Evolutionary conservation across 495 filamentous ascomycete genomes (phyloP).

Genomic region (Aspergillus affinis): DNA sequence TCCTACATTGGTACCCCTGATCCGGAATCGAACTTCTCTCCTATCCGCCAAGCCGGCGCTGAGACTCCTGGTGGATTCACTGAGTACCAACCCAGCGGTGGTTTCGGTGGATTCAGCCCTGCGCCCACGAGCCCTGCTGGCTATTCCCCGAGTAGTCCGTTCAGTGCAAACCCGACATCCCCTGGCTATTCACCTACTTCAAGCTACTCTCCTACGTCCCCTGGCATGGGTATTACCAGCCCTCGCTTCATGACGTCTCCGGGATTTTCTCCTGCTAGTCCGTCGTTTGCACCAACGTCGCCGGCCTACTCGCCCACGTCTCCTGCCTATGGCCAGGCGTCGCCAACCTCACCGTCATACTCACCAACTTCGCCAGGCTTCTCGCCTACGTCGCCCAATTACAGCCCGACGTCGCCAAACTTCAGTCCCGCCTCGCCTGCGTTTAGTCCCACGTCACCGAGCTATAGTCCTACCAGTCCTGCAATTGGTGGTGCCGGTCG

Average conservation of each 20-base stretch:
- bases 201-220: constrained; percentile 63
- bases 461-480: constrained; percentile 69
- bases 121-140: constrained; percentile 64
- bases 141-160: constrained; percentile 74
- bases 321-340: constrained; percentile 63
- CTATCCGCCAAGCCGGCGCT: constrained; percentile 73
- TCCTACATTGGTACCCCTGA: constrained; percentile 74
- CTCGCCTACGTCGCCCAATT: constrained; percentile 69
- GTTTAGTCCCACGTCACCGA: constrained; percentile 59
- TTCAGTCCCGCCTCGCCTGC: constrained; percentile 61
- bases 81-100: constrained; percentile 53
- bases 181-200: constrained; percentile 75
- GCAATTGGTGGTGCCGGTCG: constrained; percentile 48
- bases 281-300: constrained; percentile 69
- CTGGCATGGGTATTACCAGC: constrained; percentile 58
- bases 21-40: constrained; percentile 82
- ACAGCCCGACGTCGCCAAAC: constrained; percentile 62
- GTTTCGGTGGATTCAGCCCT: constrained; percentile 62
- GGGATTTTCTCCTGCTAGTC: constrained; percentile 65
- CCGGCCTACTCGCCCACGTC: constrained; percentile 85
- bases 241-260: constrained; percentile 55
- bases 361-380: constrained; percentile 84
- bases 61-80: constrained; percentile 77
- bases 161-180: constrained; percentile 74
- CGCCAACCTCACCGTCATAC: constrained; percentile 70